Evolutionary conservation across 306 rosid genomes (phyloP).

Genomic region (Ochetophila trinervis): DNA sequence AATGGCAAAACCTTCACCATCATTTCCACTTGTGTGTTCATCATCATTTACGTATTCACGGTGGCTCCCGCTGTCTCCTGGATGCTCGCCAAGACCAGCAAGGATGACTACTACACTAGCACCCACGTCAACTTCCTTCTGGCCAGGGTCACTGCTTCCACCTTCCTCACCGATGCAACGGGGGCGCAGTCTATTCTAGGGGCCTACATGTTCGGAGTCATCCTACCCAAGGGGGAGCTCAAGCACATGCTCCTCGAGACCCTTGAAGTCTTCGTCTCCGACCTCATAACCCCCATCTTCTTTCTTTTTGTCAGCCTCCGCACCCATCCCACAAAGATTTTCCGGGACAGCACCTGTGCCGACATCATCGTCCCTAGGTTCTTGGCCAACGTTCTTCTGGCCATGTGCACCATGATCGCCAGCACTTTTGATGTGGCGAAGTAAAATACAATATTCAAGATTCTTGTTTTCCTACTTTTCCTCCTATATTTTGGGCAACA

Average conservation of each 20-base stretch:
- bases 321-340: constrained; percentile 7
- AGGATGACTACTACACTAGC: constrained; percentile 28
- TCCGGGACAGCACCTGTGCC: background rate
- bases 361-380: background rate
- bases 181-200: constrained; percentile 42
- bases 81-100: constrained; percentile 15
- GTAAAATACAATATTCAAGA: background rate
- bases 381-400: constrained; percentile 9
- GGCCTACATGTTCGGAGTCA: constrained; percentile 41
- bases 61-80: constrained; percentile 32
- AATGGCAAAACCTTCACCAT: constrained; percentile 4
- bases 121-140: constrained; percentile 27
- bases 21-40: constrained; percentile 21
- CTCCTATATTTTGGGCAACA: background rate
- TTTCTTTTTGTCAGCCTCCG: constrained; percentile 32
- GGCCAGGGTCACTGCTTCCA: constrained; percentile 19
- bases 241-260: constrained; percentile 26
- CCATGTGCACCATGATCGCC: constrained; percentile 23
- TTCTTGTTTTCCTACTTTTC: background rate
- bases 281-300: constrained; percentile 34
- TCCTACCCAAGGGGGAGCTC: constrained; percentile 44
- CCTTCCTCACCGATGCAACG: constrained; percentile 18
- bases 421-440: constrained; percentile 26
- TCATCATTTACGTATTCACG: background rate
- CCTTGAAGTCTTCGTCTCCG: constrained; percentile 30